A percentile compares a stretch with the other conserved stretches of the same genome.
phyloP scores from a whole-genome alignment of 2,329 filamentous ascomycete genomes.

The Penicillium sp. region DNA sequence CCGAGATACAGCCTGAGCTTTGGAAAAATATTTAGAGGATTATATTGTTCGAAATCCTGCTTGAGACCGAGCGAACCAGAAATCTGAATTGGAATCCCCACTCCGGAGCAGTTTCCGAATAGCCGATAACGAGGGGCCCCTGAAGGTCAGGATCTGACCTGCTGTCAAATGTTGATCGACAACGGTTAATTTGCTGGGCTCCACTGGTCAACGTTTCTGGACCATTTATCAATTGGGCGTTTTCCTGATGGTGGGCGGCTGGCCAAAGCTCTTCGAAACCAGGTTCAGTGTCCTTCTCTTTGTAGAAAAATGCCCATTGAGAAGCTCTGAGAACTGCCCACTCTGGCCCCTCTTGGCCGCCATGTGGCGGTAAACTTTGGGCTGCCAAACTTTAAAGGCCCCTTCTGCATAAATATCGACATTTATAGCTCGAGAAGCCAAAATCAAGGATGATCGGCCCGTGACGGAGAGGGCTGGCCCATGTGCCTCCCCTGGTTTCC shows the following conservation, averaged over 20 bases:
- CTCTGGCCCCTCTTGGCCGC: background rate
- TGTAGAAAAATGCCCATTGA: background rate
- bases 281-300: background rate
- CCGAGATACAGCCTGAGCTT: background rate
- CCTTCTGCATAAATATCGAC: background rate
- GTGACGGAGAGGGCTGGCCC: background rate
- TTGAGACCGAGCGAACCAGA: background rate
- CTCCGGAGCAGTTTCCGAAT: constrained; percentile 4
- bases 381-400: background rate
- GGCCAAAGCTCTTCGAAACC: background rate
- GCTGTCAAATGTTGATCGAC: constrained; percentile 21
- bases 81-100: background rate
- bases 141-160: constrained; percentile 3
- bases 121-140: background rate
- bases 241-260: background rate
- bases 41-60: background rate
- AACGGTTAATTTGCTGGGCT: constrained; percentile 14
- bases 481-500: background rate
- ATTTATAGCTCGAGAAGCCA: background rate
- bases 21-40: background rate
- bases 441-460: constrained; percentile 6
- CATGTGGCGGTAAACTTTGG: background rate
- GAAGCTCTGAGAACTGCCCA: background rate
- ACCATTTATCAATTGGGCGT: background rate
- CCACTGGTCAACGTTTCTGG: constrained; percentile 9